Evolutionary conservation across 495 filamentous ascomycete species (phyloP).

Genomic region (Penicillium maclennaniae): DNA sequence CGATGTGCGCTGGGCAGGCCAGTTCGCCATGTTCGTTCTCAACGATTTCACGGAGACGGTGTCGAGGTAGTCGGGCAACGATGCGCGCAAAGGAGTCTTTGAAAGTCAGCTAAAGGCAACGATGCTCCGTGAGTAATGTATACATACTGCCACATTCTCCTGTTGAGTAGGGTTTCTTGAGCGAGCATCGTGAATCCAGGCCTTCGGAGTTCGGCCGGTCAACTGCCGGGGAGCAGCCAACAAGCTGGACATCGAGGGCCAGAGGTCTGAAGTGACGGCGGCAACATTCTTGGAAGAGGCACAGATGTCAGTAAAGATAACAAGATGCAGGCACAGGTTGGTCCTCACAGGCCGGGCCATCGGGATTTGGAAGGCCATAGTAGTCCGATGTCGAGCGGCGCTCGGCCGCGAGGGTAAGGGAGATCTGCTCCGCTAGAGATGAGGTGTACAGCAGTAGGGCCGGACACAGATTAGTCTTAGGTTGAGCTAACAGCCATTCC

Average conservation of each 20-base stretch:
- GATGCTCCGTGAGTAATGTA: neutral
- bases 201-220: constrained; percentile 16
- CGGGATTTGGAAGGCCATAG: constrained; percentile 49
- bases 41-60: constrained; percentile 28
- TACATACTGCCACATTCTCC: constrained; percentile 21
- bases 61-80: constrained; percentile 30
- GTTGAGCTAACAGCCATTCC: constrained; percentile 27
- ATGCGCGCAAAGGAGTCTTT: constrained; percentile 9
- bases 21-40: constrained; percentile 13
- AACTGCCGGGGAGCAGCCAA: constrained; percentile 35
- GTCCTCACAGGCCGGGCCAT: constrained; percentile 38
- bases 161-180: constrained; percentile 14
- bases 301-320: constrained; percentile 13
- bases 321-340: neutral
- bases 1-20: constrained; percentile 17
- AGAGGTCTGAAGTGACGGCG: constrained; percentile 39
- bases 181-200: constrained; percentile 18
- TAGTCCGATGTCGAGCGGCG: constrained; percentile 38
- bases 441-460: constrained; percentile 1
- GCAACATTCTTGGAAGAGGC: constrained; percentile 30
- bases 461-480: constrained; percentile 11
- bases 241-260: constrained; percentile 43
- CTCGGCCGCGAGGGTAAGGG: constrained; percentile 34
- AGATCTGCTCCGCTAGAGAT: constrained; percentile 17
- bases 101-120: constrained; percentile 2